phyloP scores from a whole-genome alignment of 2,329 filamentous ascomycete species.

The Ceratocystis variospora region DNA sequence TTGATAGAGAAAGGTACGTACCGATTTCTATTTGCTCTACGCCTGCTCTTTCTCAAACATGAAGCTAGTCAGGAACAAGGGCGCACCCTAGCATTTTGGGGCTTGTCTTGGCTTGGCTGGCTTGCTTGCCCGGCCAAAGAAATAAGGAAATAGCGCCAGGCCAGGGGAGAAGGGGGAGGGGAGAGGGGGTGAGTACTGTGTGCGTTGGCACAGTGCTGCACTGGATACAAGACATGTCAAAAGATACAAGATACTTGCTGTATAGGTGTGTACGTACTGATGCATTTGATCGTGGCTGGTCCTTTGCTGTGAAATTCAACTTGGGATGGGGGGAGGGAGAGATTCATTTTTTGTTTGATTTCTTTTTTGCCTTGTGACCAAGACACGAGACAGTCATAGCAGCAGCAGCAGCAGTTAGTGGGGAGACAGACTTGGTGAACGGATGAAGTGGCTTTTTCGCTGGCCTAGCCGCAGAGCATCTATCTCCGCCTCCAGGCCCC shows the following conservation, averaged over 20 bases:
- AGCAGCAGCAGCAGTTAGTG: too few relatives aligned
- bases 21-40: neutral
- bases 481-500: too few relatives aligned
- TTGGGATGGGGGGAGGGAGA: too few relatives aligned
- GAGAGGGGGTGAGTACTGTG: neutral
- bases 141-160: neutral
- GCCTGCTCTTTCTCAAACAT: neutral
- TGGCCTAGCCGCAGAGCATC: too few relatives aligned
- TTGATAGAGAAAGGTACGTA: neutral
- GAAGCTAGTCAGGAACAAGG: constrained; percentile 2
- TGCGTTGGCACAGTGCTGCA: neutral
- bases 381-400: neutral
- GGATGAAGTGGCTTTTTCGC: too few relatives aligned
- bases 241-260: neutral
- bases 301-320: neutral
- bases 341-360: too few relatives aligned
- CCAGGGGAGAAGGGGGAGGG: neutral
- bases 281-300: neutral
- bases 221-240: constrained; percentile 1
- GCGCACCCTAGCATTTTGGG: neutral
- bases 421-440: too few relatives aligned
- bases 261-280: neutral
- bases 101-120: neutral
- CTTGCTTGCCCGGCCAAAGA: neutral
- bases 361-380: neutral